Conservation (phyloP, 768 basidiomycete genomes). For the Auriscalpium microsporum region DNA sequence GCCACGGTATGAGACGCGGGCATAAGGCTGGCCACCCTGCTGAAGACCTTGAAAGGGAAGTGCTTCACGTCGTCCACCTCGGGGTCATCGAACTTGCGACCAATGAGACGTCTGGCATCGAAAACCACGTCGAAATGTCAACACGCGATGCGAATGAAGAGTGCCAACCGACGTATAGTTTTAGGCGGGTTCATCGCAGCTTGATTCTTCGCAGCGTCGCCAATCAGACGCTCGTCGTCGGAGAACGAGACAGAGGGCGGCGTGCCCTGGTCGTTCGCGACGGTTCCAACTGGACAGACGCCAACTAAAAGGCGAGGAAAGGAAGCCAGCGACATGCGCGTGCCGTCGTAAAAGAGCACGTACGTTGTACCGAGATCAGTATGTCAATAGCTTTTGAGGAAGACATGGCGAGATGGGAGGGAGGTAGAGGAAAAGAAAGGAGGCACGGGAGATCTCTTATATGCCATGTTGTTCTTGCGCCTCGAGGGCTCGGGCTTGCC, state of each 20-base stretch:
- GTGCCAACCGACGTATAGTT: conserved; percentile 36
- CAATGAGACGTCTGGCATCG: conserved; percentile 97
- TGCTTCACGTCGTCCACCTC: conserved; percentile 86
- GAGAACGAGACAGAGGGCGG: conserved; percentile 96
- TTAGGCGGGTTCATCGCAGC: conserved; percentile 98
- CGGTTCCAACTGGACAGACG: no score
- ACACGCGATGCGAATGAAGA: conserved; percentile 10
- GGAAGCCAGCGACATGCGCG: no score
- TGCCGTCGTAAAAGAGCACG: no score
- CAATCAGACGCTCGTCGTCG: conserved; percentile 94
- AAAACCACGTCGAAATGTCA: conserved; percentile 58
- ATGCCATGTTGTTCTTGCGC: no score
- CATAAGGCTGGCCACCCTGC: conserved; percentile 82
- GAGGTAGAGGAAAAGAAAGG: no score
- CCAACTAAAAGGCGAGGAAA: no score
- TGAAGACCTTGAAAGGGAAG: conserved; percentile 90
- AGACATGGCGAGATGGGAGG: no score
- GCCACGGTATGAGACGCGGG: conserved; percentile 84
- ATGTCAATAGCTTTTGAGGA: no score
- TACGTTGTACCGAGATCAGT: no score
- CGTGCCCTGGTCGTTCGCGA: conserved; percentile 90
- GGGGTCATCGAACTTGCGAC: conserved; percentile 80
- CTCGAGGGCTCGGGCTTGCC: no score
- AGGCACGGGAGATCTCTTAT: no score
- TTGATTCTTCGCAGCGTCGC: no score